Evolutionary conservation across 2,329 filamentous ascomycete genomes (phyloP).

Genomic region (Paradendryphiella salina): DNA sequence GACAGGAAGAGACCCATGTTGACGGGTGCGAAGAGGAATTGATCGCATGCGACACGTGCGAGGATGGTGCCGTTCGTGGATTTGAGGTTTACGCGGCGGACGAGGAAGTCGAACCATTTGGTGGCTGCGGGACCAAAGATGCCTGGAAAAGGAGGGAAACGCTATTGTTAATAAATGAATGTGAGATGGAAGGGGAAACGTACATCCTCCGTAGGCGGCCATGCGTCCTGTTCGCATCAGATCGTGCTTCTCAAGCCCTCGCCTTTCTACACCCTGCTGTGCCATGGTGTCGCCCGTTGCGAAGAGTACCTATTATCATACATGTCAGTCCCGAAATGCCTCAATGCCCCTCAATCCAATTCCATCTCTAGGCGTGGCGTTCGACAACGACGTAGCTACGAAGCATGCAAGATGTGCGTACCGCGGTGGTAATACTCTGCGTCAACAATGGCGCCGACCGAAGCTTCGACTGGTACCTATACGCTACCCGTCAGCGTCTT

Average conservation of each 20-base stretch:
- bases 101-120: conserved; percentile 82
- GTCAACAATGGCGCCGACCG: conserved; percentile 83
- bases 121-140: conserved; percentile 88
- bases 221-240: conserved; percentile 72
- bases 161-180: neutral
- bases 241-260: conserved; percentile 74
- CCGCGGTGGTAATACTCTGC: conserved; percentile 84
- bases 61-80: conserved; percentile 69
- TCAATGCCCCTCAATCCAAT: neutral
- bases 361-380: neutral
- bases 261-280: conserved; percentile 86
- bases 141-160: conserved; percentile 50
- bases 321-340: conserved; percentile 1
- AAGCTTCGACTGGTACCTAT: conserved; percentile 83
- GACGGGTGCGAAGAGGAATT: conserved; percentile 79
- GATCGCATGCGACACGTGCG: conserved; percentile 76
- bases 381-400: neutral
- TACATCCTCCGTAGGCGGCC: conserved; percentile 77
- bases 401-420: conserved; percentile 32
- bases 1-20: conserved; percentile 79
- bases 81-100: conserved; percentile 67
- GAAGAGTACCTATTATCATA: conserved; percentile 69
- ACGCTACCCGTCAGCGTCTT: conserved; percentile 2
- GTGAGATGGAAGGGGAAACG: conserved; percentile 34
- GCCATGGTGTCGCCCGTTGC: conserved; percentile 88